A percentile compares a stretch with the other conserved stretches of the same genome.
phyloP scores from a whole-genome alignment of 257 asterid genomes.

The Solanum tarijense region DNA sequence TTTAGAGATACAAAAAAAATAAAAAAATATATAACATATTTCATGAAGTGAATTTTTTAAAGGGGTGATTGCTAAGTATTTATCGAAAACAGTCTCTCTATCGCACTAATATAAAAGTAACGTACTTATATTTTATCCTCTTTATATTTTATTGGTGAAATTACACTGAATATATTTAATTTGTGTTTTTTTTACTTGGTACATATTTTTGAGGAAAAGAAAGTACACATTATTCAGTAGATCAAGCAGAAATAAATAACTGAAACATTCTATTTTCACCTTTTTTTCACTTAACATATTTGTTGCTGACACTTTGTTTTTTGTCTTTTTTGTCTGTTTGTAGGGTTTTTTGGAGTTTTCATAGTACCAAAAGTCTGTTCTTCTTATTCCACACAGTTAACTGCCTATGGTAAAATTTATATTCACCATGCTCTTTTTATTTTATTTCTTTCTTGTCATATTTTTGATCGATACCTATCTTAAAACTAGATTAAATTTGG shows the following conservation, averaged over 20 bases:
- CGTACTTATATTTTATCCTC: not conserved
- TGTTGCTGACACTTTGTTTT: not conserved
- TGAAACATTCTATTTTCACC: not conserved
- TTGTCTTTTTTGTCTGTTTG: not conserved
- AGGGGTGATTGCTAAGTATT: not conserved
- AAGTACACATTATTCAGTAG: not conserved
- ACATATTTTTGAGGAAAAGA: not conserved
- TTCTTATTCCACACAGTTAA: conserved; percentile 32
- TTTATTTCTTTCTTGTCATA: not conserved
- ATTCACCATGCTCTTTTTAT: not conserved
- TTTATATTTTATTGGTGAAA: not conserved
- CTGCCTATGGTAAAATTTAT: not conserved
- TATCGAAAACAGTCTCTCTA: too few relatives aligned
- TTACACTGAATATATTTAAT: not conserved
- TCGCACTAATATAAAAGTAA: not conserved
- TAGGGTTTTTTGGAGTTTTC: conserved; percentile 86
- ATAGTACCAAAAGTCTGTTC: conserved; percentile 76
- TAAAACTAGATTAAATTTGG: not conserved
- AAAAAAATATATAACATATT: not conserved
- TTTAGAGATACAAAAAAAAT: not conserved
- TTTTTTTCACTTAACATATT: not conserved
- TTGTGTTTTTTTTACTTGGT: not conserved
- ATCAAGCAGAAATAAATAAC: not conserved
- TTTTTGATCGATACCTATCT: rapidly evolving
- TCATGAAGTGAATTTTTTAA: not conserved